These are phyloP conservation scores for Proliferodiscus dingleyae DNA, from an alignment of 2,329 filamentous ascomycete species.

Conservation along the genomic window DNA sequence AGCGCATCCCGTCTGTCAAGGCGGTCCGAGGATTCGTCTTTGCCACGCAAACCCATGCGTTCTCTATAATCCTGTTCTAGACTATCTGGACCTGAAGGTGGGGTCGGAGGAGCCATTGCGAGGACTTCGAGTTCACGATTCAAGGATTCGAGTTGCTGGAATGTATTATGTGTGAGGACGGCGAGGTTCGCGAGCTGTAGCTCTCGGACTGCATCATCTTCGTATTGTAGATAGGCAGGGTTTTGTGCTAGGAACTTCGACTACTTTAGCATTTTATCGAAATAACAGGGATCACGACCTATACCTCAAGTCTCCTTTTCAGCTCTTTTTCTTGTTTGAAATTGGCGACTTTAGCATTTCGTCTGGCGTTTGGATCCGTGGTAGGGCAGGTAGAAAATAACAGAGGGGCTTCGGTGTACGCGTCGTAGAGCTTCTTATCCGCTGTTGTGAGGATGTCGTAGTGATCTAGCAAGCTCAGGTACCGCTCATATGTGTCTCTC, in stretches of 20 bases:
- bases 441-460: conserved; percentile 66
- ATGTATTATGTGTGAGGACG: conserved; percentile 71
- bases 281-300: conserved; percentile 32
- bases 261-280: conserved; percentile 19
- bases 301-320: conserved; percentile 72
- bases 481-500: conserved; percentile 69
- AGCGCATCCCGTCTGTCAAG: conserved; percentile 61
- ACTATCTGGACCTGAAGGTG: conserved; percentile 39
- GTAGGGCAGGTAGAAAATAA: conserved; percentile 67
- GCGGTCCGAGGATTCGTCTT: conserved; percentile 62
- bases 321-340: conserved; percentile 84
- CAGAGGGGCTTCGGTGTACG: conserved; percentile 67
- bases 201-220: conserved; percentile 79
- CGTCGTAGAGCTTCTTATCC: conserved; percentile 65
- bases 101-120: conserved; percentile 59
- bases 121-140: conserved; percentile 82
- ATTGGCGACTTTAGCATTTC: conserved; percentile 79
- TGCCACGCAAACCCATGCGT: conserved; percentile 34
- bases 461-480: conserved; percentile 68
- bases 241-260: conserved; percentile 59
- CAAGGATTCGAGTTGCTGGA: conserved; percentile 82
- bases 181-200: conserved; percentile 72
- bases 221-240: conserved; percentile 58
- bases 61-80: conserved; percentile 44
- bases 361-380: conserved; percentile 59